These are phyloP conservation scores for Ustilago lituana DNA, from an alignment of 1,284 basidiomycete genomes.

Conservation along the genomic window DNA sequence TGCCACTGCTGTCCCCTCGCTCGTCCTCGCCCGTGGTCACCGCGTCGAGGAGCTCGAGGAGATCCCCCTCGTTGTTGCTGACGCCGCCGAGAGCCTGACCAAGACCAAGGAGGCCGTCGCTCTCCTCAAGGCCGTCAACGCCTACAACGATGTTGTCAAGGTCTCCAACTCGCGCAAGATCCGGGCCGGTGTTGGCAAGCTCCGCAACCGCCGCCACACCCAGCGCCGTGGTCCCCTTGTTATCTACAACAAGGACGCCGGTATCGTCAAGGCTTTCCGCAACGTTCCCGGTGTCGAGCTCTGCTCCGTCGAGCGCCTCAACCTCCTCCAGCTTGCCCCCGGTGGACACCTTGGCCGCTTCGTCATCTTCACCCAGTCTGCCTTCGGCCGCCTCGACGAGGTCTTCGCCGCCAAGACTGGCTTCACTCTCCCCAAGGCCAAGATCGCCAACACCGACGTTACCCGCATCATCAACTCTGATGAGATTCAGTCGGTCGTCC, in stretches of 20 bases:
- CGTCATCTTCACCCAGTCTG: constrained; percentile 98
- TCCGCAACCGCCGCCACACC: constrained; percentile 95
- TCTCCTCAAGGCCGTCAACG: constrained; percentile 81
- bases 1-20: constrained; percentile 95
- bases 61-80: constrained; percentile 90
- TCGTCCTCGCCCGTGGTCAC: constrained; percentile 98
- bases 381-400: constrained; percentile 90
- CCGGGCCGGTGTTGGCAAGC: constrained; percentile 96
- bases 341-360: constrained; percentile 99
- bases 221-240: constrained; percentile 97
- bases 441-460: constrained; percentile 96
- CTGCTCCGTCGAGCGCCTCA: constrained; percentile 91
- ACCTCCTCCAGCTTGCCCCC: constrained; percentile 98
- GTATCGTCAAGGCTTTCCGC: constrained; percentile 97
- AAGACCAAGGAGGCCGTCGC: constrained; percentile 99
- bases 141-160: constrained; percentile 94
- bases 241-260: constrained; percentile 97
- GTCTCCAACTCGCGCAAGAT: constrained; percentile 97
- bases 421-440: constrained; percentile 71
- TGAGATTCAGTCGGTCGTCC: constrained; percentile 78
- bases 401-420: constrained; percentile 93
- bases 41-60: constrained; percentile 97
- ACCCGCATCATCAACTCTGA: constrained; percentile 92
- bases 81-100: constrained; percentile 82
- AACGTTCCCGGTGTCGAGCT: constrained; percentile 99